Percentiles rank a stretch among this genome's conserved stretches.
These are phyloP conservation scores for Ceratobasidium sp. DNA, from an alignment of 1,284 basidiomycete species.

Conservation along the genomic window DNA sequence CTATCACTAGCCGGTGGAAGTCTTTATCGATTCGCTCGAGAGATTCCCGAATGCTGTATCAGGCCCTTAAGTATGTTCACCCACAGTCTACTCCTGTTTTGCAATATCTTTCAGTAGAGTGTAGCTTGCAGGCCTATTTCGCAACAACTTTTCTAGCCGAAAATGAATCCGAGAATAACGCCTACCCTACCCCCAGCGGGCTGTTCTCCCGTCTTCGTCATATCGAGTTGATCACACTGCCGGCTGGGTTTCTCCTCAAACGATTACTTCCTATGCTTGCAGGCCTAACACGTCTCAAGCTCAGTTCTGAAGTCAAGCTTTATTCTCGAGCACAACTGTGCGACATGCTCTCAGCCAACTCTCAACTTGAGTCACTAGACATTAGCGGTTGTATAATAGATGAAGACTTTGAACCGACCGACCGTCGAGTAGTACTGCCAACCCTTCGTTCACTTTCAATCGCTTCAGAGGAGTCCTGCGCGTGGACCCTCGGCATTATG, in stretches of 20 bases:
- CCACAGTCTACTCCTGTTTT: no score
- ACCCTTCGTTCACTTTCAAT: constrained; percentile 5
- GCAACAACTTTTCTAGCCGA: background rate
- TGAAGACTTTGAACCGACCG: background rate
- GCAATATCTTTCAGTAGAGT: no score
- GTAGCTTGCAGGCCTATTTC: no score
- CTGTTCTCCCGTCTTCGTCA: background rate
- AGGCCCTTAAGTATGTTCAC: no score
- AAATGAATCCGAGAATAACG: background rate
- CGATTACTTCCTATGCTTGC: constrained; percentile 1
- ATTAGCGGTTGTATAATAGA: background rate
- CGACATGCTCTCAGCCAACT: background rate
- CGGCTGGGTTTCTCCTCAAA: background rate
- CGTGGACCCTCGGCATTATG: background rate
- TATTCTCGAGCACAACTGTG: background rate
- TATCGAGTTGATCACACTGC: background rate
- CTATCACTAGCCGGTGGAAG: constrained; percentile 16
- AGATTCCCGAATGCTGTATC: background rate
- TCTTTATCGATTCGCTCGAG: background rate
- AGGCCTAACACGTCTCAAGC: constrained; percentile 10
- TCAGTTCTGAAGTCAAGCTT: background rate
- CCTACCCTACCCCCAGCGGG: background rate
- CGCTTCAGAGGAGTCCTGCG: background rate
- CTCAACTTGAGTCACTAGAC: background rate
- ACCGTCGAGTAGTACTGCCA: background rate